A percentile compares a stretch with the other conserved stretches of the same genome.
Evolutionary conservation across 805 yeast species (phyloP).

Genomic region (Saccharomycopsis fermentans): DNA sequence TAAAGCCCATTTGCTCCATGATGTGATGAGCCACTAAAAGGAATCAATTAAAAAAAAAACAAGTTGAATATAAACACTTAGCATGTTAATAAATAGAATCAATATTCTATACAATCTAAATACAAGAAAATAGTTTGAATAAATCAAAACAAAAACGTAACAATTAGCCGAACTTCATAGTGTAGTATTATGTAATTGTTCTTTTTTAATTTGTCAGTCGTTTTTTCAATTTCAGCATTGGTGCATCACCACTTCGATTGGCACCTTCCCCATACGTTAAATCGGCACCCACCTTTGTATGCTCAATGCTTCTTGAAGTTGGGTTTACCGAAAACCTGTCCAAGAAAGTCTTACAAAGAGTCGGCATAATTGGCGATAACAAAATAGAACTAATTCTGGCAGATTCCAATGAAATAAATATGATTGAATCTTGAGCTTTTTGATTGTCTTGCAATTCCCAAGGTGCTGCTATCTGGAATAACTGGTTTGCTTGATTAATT

Average conservation of each 20-base stretch:
- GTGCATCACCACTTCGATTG: slow-evolving; percentile 42
- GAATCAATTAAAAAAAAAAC: neutral
- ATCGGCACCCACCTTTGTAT: slow-evolving; percentile 49
- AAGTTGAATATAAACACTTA: neutral
- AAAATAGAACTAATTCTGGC: slow-evolving; percentile 58
- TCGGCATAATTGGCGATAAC: slow-evolving; percentile 66
- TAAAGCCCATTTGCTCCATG: too few species aligned
- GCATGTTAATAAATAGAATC: neutral
- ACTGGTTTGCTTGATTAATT: slow-evolving; percentile 49
- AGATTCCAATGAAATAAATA: slow-evolving; percentile 60
- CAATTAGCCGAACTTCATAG: too few species aligned
- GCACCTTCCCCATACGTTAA: slow-evolving; percentile 47
- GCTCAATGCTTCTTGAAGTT: slow-evolving; percentile 32
- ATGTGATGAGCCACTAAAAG: too few species aligned
- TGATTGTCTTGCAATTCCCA: slow-evolving; percentile 42
- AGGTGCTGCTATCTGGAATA: slow-evolving; percentile 63
- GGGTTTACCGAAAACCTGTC: slow-evolving; percentile 50
- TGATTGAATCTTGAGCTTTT: slow-evolving; percentile 39
- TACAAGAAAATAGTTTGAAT: neutral
- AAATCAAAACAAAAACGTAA: neutral
- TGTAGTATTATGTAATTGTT: neutral
- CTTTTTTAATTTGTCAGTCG: slow-evolving; percentile 1
- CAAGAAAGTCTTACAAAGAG: slow-evolving; percentile 43
- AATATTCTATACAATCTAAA: neutral
- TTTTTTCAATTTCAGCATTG: slow-evolving; percentile 29